Base-by-base conservation (phyloP, 257 asterid species). In the Nicotiana knightiana region DNA sequence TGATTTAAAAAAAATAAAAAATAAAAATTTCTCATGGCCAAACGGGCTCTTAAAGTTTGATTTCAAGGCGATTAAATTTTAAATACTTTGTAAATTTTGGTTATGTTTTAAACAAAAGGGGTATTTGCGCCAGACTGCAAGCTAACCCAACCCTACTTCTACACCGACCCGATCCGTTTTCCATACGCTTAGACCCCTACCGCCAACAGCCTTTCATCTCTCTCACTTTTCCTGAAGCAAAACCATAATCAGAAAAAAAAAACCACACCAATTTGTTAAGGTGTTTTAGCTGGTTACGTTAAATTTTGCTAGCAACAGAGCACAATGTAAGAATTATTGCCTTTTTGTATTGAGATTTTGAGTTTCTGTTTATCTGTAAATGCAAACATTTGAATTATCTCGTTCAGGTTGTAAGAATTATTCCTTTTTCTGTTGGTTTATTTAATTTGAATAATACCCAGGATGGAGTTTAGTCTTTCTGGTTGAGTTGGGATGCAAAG, bases 81-180 rank as follows among this genome's bases (percentile, higher is more conserved):
- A 43, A 43, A 9, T 43, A 43, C 12, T 43, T 43, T 43, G 51
- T 43, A 2, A 43, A 0, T 9, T 43, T 9, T 43, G 51, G 51
- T 9, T 8, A 43, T 43, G 51, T 43, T 43, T 8, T 43, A 43
- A 43, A 43, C 12, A 43, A 43, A 43, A 43, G 51, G 51, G 51
- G 11, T 43, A 43, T 9, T 8, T 43, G 51, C 2, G 51, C 51
- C 12, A 43, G 51, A 43, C 51, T 43, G 11, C 12, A 43, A 43
- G 51, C 51, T 8, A 43, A 43, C 48, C 24, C 16, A 67, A 39
- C 77, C 77, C 57, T 68, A 68, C 57, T 68, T 39, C n/a, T 32
- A 39, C 9, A 9, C 76, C 37, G 59, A 71, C 78, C 78, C 78
- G 78, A 71, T 12, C 59, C 78, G 37, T 48, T 73, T 37, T 73